Conservation (phyloP, 768 basidiomycete genomes). For the Boletus reticuloceps region DNA sequence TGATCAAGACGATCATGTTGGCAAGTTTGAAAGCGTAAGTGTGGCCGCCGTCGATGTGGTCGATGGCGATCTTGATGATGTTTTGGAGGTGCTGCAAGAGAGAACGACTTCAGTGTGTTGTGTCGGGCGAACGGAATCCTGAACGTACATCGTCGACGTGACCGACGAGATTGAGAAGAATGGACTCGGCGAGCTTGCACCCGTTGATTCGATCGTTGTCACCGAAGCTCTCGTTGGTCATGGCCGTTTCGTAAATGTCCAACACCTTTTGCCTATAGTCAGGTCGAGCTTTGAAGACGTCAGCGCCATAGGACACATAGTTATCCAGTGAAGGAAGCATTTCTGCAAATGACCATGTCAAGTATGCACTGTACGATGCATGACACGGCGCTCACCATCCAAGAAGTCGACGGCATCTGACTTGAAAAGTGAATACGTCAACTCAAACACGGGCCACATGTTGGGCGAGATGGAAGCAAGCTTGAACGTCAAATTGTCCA, state of each 20-base stretch:
- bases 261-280: constrained; percentile 80
- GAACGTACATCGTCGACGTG: constrained; percentile 70
- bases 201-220: constrained; percentile 84
- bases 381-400: constrained; percentile 51
- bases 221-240: constrained; percentile 69
- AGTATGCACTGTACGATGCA: not conserved
- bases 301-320: constrained; percentile 80
- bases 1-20: constrained; percentile 81
- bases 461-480: constrained; percentile 68
- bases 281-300: constrained; percentile 64
- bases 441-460: constrained; percentile 88
- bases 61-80: constrained; percentile 62
- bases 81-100: constrained; percentile 53
- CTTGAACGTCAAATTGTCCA: constrained; percentile 84
- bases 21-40: constrained; percentile 68
- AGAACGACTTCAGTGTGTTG: not conserved
- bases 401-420: constrained; percentile 82
- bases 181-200: constrained; percentile 80
- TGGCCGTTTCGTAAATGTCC: constrained; percentile 78
- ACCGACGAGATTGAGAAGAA: constrained; percentile 77
- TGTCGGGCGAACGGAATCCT: not conserved
- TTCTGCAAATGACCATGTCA: constrained; percentile 41
- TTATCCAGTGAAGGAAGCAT: constrained; percentile 89
- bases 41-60: constrained; percentile 56
- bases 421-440: constrained; percentile 82